Evolutionary conservation across 2,329 filamentous ascomycete genomes (phyloP), one percentile per base, ranked within the genome.

Genomic region (Akanthomyces lecanii): DNA sequence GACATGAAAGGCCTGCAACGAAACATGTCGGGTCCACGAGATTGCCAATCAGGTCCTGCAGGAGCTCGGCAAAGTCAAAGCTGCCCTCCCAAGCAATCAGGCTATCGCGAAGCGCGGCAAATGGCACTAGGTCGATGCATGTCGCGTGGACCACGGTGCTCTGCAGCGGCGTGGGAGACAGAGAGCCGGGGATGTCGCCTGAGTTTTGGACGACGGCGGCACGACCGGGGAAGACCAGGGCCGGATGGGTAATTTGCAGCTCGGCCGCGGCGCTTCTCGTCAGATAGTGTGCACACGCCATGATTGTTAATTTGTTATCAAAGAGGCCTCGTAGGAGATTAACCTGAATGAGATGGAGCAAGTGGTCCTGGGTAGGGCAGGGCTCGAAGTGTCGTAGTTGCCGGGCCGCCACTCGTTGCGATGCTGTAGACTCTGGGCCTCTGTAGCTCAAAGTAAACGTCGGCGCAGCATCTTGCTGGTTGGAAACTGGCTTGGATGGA

Each of bases 271-370:
- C 50, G 30, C 50, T 6, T n/a, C 28, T n/a, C 16, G 50, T 33
- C 18, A 62, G 25, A 44, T 63, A 60, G 14, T 53, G 42, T 2
- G 65, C 53, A 7, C 58, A 51, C 7, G 30, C 23, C 16, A 62
- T 44, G 14, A 66, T 56, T 10, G 52, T 48, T 23, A 42, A 11
- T 33, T 65, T 64, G 53, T 67, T 67, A 1, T 44, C 42, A n/a
- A 55, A 61, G 2, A 67, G 53, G 0, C 62, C 64, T 10, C 65
- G 52, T 4, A 64, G 56, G 4, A 51, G 55, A 25, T 63, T 66
- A 38, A 52, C 48, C 3, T 64, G 62, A 33, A 66, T 55, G 30
- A 67, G 54, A 23, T 65, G 63, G 11, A 65, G 36, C 2, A 66
- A 18, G 42, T 57, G 57, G 18, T 62, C 61, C 3, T 56, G 45